Evolutionary conservation across 2,329 filamentous ascomycete genomes (phyloP), one percentile per base, ranked within the genome.

Genomic region (Fusarium coicis): DNA sequence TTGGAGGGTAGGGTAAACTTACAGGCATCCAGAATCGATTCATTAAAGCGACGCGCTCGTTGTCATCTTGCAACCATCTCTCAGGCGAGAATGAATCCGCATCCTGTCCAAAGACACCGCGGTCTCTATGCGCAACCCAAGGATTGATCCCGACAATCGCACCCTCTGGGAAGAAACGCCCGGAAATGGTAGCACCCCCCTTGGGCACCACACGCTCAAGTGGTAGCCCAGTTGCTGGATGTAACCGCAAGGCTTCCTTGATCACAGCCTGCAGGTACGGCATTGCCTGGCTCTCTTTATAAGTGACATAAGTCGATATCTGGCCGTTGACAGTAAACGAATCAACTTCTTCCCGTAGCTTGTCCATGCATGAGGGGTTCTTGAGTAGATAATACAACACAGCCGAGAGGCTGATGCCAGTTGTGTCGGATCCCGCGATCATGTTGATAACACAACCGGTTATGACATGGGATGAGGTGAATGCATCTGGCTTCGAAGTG

Each of bases 161-260:
- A 1, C 62, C 62, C 2, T 49, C 62, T 0, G 46, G 58, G 11
- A 65, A 46, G 19, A 63, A 54, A 21, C 32, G n/a, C 2, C 62
- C 40, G 4, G n/a, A 54, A 12, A 65, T 63, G 5, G 23, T 19
- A 12, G 40, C 28, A 2, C 62, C 46, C 15, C 10, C 21, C 0
- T 36, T 11, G 8, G 61, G 61, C 0, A 62, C 61, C 5, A 50
- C 43, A 1, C 61, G 43, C 28, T 74, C 74, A 5, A 76, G 57
- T 0, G 72, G 53, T 0, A 76, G 47, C 0, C 74, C 66, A 1
- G 68, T 68, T 0, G 74, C 69, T 11, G 74, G 74, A 42, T 76
- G 74, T 23, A 76, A 54, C 11, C 71, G 74, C 28, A 76, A 36
- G 1, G 74, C 74, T 30, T 76, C 74, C 14, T 75, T 76, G 4